A percentile compares a stretch with the other conserved stretches of the same genome.
These are phyloP conservation scores for Rhizophagus sp. DNA, from an alignment of 192 early-diverging fungal species.

Conservation along the genomic window DNA sequence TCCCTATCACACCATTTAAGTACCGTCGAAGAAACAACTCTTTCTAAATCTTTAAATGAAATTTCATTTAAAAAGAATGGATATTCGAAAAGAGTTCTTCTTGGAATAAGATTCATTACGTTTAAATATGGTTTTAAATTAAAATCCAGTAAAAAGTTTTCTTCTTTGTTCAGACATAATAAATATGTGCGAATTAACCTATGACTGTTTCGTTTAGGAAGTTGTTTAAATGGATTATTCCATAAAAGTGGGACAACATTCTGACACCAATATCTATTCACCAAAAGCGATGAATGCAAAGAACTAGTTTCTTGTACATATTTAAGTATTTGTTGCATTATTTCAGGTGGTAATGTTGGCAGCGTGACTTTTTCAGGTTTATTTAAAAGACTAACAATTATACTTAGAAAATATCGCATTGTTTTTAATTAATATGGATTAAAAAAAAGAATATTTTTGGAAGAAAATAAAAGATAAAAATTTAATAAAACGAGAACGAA, in stretches of 20 bases:
- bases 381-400: not conserved
- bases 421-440: not conserved
- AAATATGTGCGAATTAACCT: not conserved
- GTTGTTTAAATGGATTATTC: not conserved
- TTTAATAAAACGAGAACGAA: not conserved
- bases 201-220: not conserved
- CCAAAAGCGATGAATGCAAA: not conserved
- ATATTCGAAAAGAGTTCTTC: not conserved
- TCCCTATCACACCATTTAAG: not conserved
- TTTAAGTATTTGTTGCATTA: not conserved
- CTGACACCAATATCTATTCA: constrained; percentile 1
- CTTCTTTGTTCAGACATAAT: not conserved
- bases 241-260: not conserved
- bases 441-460: no score
- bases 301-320: not conserved
- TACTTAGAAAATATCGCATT: not conserved
- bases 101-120: not conserved
- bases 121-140: not conserved
- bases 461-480: no score
- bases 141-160: not conserved
- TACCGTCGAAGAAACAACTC: not conserved
- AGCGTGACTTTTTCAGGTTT: not conserved
- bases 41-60: not conserved
- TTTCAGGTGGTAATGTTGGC: not conserved
- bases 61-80: not conserved